Base-by-base conservation (phyloP, 2,329 filamentous ascomycete genomes). In the Sclerotinia borealis region DNA sequence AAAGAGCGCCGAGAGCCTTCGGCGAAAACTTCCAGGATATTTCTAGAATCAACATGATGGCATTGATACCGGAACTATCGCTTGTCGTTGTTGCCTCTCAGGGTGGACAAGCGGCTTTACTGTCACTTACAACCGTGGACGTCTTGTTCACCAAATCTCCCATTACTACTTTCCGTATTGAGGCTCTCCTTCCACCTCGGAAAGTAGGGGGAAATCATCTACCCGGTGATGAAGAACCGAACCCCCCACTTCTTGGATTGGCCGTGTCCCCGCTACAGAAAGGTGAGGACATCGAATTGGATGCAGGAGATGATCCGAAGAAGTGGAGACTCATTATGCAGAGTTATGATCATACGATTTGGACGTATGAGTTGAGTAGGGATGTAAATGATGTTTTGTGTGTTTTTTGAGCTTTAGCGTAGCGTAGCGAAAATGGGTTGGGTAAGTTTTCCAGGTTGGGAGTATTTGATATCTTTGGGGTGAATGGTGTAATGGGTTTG, bases 241-340 rank as follows among this genome's bases (percentile, higher is more conserved):
- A 54, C 5, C 9, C 45, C 41, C 80, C 83, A 11, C 75, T 93
- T 58, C 78, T 88, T 52, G 90, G 90, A 0, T 79, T 93, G 62
- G 88, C 90, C 0, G 80, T 88, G 2, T 84, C 84, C 2, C 89
- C 86, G 0, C 76, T 90, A 8, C 87, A 85, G 59, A 80, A 77
- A 36, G 31, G 22, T 19, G 72, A 78, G 0, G 74, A 69, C 49
- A 59, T 62, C 29, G 74, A 69, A 54, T 54, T 62, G 41, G 59
- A 49, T 15, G 61, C 47, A 64, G 68, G 31, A 59, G 70, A 39
- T 65, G 63, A n/a, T 66, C 68, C 78, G 64, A 78, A 79, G 67
- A 79, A 83, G 63, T 92, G 87, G 80, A 78, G 88, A 64, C 68
- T 93, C 63, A 82, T 93, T 73, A 76, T 93, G 74, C 86, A 90